phyloP scores from a whole-genome alignment of 306 rosid species.

The Inga leiocalycina region DNA sequence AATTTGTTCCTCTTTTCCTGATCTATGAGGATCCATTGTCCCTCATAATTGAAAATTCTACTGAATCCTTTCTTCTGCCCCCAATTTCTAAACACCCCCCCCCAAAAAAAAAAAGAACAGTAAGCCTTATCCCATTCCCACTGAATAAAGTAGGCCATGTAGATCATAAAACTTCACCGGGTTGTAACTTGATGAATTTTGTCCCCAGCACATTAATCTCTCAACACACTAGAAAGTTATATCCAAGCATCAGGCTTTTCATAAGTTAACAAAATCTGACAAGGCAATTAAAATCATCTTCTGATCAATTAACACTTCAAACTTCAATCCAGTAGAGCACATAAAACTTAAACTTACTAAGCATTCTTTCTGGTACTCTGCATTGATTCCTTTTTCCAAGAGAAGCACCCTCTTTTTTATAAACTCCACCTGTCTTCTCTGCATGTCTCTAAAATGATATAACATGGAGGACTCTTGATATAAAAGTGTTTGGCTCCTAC shows the following conservation, averaged over 20 bases:
- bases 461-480: conserved; percentile 65
- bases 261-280: not conserved
- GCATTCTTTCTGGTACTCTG: conserved; percentile 83
- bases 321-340: conserved; percentile 15
- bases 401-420: conserved; percentile 95
- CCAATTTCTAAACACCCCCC: not conserved
- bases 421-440: conserved; percentile 91
- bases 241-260: conserved; percentile 21
- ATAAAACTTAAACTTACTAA: conserved; percentile 59
- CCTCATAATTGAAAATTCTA: not conserved
- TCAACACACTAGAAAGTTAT: not conserved
- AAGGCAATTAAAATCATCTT: conserved; percentile 3
- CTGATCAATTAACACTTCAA: conserved; percentile 9
- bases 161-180: not conserved
- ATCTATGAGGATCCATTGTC: not conserved
- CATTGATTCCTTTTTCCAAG: conserved; percentile 92
- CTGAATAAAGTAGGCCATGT: not conserved
- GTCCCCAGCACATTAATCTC: not conserved
- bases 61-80: not conserved
- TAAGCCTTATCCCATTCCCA: not conserved
- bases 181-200: not conserved
- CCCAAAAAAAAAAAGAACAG: not conserved
- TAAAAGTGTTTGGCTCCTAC: conserved; percentile 60
- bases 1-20: not conserved
- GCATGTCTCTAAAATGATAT: conserved; percentile 92